These are phyloP conservation scores for Blastobotrys chiropterorum DNA, from an alignment of 805 yeast species.

Conservation along the genomic window DNA sequence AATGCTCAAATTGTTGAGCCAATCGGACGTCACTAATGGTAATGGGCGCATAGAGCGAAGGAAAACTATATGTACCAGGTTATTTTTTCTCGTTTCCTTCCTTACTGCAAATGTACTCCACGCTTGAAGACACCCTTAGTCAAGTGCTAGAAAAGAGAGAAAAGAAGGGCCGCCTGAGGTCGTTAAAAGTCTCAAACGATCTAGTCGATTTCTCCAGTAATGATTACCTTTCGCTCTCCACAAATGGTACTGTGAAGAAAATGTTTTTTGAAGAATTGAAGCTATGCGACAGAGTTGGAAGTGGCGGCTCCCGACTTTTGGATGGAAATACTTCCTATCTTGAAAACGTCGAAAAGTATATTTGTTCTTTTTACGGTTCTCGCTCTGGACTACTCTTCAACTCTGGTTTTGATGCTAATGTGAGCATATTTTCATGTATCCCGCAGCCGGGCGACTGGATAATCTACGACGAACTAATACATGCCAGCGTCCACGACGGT, in stretches of 20 bases:
- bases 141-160: no score
- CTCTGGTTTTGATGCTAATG: constrained; percentile 25
- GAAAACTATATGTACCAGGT: no score
- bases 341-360: constrained; percentile 16
- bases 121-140: no score
- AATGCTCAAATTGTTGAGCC: no score
- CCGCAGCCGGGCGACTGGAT: constrained; percentile 21
- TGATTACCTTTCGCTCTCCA: constrained; percentile 18
- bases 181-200: background rate
- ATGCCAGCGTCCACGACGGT: constrained; percentile 26
- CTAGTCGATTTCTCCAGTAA: constrained; percentile 21
- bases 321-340: constrained; percentile 21
- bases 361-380: constrained; percentile 19
- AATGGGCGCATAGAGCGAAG: no score
- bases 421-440: constrained; percentile 17
- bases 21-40: no score
- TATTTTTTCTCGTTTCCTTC: no score
- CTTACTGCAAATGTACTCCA: no score
- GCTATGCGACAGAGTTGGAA: constrained; percentile 9
- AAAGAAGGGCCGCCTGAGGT: background rate
- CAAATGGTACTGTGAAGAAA: constrained; percentile 5
- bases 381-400: constrained; percentile 19
- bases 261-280: constrained; percentile 10
- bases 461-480: constrained; percentile 23
- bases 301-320: constrained; percentile 23